Percentiles rank a stretch among this genome's conserved stretches.
Conservation (phyloP, 176 grass and related monocot species). For the Cenchrus purpureus region DNA sequence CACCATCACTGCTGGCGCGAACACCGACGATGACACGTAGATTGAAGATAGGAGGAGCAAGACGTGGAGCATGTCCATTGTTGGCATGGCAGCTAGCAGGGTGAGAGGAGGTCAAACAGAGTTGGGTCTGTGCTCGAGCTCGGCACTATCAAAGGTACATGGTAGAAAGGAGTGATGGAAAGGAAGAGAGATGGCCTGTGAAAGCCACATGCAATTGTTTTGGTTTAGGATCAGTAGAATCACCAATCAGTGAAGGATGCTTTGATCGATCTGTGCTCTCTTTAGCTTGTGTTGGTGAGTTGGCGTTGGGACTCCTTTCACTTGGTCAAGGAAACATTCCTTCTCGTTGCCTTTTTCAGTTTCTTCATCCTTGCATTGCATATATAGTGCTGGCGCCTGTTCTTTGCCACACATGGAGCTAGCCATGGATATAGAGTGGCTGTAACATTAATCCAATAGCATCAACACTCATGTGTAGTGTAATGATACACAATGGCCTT, state of each 20-base stretch:
- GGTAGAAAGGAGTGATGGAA: not conserved
- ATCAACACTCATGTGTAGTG: not conserved
- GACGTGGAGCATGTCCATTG: conserved; percentile 48
- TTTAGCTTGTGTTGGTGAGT: not conserved
- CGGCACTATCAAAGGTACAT: conserved; percentile 23
- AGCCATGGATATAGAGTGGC: not conserved
- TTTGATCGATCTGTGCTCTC: not conserved
- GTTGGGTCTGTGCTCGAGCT: conserved; percentile 5
- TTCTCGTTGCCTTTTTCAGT: not conserved
- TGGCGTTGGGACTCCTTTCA: not conserved
- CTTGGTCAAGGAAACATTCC: conserved; percentile 26
- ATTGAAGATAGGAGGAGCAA: conserved; percentile 46
- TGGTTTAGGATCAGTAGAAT: not conserved
- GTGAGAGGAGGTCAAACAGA: conserved; percentile 6
- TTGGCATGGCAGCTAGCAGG: conserved; percentile 19
- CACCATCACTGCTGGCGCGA: not conserved
- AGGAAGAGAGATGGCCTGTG: conserved; percentile 6
- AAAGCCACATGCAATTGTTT: not conserved
- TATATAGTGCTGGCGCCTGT: not conserved
- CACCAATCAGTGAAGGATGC: not conserved
- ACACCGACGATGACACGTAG: not conserved
- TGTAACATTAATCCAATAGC: not conserved
- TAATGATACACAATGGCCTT: not conserved
- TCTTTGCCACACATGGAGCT: not conserved
- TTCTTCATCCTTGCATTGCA: not conserved